Percentiles rank a stretch among this genome's conserved stretches.
Conservation (phyloP, 495 filamentous ascomycete genomes). For the Viridothelium virens region DNA sequence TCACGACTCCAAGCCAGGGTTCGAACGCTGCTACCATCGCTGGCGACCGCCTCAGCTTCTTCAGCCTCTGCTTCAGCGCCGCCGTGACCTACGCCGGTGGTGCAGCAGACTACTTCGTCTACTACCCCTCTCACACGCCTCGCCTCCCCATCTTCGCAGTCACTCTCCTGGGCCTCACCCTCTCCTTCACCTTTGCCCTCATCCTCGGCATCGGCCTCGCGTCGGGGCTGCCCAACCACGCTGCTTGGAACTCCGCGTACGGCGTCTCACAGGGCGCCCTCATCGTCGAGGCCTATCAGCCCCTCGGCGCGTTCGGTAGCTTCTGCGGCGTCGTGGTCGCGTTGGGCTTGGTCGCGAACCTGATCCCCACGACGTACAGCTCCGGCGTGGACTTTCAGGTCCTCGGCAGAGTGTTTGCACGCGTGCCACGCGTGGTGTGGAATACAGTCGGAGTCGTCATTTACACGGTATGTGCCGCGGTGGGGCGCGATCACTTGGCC, state of each 20-base stretch:
- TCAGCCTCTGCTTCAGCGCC: conserved; percentile 56
- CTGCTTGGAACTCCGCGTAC: conserved; percentile 48
- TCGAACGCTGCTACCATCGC: conserved; percentile 43
- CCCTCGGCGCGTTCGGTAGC: conserved; percentile 60
- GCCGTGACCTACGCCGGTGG: conserved; percentile 56
- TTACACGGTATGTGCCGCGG: conserved; percentile 49
- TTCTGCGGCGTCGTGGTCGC: conserved; percentile 67
- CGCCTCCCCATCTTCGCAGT: conserved; percentile 36
- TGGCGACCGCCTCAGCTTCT: conserved; percentile 59
- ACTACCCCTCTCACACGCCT: conserved; percentile 51
- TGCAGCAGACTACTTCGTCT: conserved; percentile 60
- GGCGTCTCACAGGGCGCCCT: conserved; percentile 55
- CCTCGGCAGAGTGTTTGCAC: conserved; percentile 40
- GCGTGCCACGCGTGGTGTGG: conserved; percentile 45
- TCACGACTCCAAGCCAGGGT: conserved; percentile 44
- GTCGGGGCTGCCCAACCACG: conserved; percentile 47
- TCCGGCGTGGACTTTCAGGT: conserved; percentile 57
- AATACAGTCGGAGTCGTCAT: conserved; percentile 45
- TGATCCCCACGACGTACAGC: conserved; percentile 61
- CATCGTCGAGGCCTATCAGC: conserved; percentile 56
- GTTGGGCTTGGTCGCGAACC: conserved; percentile 64
- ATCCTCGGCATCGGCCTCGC: conserved; percentile 67
- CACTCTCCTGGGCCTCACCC: conserved; percentile 40
- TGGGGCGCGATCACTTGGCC: conserved; percentile 45
- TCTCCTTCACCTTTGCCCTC: conserved; percentile 51